Percentiles rank a stretch among this genome's conserved stretches.
Evolutionary conservation across 73 alveolate species (phyloP).

Genomic region (Paramecium biaurelia): DNA sequence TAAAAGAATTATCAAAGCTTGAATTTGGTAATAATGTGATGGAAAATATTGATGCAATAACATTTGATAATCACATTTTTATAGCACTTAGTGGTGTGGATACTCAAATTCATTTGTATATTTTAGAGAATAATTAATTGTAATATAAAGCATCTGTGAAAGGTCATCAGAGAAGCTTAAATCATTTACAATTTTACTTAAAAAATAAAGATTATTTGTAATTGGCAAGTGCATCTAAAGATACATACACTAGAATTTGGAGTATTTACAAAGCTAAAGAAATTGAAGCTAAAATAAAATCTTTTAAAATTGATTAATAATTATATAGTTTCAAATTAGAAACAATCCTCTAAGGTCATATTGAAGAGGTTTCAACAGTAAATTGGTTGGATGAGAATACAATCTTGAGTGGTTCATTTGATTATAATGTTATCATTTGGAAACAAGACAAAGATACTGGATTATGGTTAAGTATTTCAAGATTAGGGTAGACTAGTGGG

Average conservation of each 20-base stretch:
- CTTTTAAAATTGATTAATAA: constrained; percentile 66
- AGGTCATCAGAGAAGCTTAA: constrained; percentile 59
- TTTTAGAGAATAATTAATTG: neutral
- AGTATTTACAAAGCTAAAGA: neutral
- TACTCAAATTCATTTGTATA: constrained; percentile 48
- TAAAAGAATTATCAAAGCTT: neutral
- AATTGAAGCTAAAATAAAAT: neutral
- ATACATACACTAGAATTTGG: constrained; percentile 57
- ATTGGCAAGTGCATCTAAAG: constrained; percentile 64
- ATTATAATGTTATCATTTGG: constrained; percentile 36
- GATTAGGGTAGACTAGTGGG: constrained; percentile 36
- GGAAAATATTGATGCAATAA: constrained; percentile 33
- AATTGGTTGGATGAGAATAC: constrained; percentile 76
- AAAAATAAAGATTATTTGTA: neutral
- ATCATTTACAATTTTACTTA: neutral
- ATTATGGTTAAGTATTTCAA: constrained; percentile 6
- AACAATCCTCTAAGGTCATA: constrained; percentile 84
- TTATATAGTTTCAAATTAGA: constrained; percentile 83
- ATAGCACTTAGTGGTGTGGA: constrained; percentile 61
- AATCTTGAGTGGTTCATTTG: constrained; percentile 66
- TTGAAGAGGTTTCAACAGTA: constrained; percentile 84
- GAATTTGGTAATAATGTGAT: constrained; percentile 40
- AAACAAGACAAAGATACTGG: neutral
- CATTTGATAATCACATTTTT: neutral
- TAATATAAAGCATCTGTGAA: constrained; percentile 18